phyloP scores from a whole-genome alignment of 2,329 filamentous ascomycete species.

The Aspergillus viridinutans region DNA sequence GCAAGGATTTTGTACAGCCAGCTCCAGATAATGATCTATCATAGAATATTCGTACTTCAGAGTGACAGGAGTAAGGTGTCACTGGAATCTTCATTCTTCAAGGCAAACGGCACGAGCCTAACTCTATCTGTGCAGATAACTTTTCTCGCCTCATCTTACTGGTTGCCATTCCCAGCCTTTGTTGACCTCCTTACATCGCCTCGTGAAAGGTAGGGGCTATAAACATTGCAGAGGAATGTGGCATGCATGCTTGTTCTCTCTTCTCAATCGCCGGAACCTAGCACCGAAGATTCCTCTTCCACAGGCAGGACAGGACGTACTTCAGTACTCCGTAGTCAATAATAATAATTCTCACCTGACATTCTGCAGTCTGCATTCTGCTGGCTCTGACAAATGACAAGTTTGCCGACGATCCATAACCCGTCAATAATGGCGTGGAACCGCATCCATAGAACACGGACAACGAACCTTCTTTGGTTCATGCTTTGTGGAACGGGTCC shows the following conservation, averaged over 20 bases:
- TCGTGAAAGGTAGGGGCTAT: neutral
- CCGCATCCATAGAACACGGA: neutral
- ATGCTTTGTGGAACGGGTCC: neutral
- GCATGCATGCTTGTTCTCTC: neutral
- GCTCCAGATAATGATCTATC: neutral
- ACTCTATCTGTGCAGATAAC: neutral
- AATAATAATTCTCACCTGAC: neutral
- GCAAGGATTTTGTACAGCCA: neutral
- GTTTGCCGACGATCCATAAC: neutral
- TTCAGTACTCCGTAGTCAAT: neutral
- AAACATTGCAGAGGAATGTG: neutral
- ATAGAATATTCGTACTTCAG: neutral
- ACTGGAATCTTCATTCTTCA: neutral
- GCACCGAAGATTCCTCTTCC: neutral
- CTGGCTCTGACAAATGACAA: neutral
- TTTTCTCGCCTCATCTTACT: neutral
- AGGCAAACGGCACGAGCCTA: neutral
- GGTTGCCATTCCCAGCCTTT: neutral
- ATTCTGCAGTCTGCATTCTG: neutral
- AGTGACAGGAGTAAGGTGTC: neutral
- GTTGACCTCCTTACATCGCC: neutral
- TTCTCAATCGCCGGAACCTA: neutral
- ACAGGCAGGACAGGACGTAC: neutral
- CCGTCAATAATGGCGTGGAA: neutral
- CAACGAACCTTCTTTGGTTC: neutral